Base-by-base conservation (phyloP, 2,329 filamentous ascomycete species). In the Hypoxylon sp. region DNA sequence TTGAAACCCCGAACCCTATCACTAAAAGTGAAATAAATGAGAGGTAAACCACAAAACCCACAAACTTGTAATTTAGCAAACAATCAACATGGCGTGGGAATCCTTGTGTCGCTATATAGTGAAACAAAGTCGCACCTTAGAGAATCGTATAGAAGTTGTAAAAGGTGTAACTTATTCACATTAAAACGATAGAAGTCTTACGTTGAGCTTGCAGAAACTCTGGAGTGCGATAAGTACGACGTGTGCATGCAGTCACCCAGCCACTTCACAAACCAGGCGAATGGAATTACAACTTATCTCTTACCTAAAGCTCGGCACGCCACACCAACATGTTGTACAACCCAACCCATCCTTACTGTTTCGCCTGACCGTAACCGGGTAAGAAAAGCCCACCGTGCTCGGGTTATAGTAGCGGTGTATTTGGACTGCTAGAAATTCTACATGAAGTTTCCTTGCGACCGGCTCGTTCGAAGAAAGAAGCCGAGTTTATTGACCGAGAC, bases 191-290 rank as follows among this genome's bases (percentile, higher is more conserved):
- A 5, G 38, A 43, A 21, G 6, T 21, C 2, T 43, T 43, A 43
- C 9, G 9, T 43, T 21, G 17, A 9, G 2, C 11, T 19, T 21
- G 38, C 38, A 43, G 17, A 21, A 43, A 43, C 17, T 21, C 17
- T 10, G 19, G 17, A 43, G 17, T 19, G 17, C n/a, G 7, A 2
- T 43, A 13, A 43, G 7, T 43, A 43, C 17, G 17, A 43, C 17
- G 17, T 49, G 45, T 23, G 5, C 23, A 49, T 49, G 45, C 21
- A 49, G 45, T 23, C 23, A 48, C 45, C 21, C 21, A 49, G 45
- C 45, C 45, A 48, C 45, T 10, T 28, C n/a, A 21, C 19, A 10
- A 30, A 6, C 7, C 41, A 23, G 17, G 21, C 21, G 10, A 46
- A 46, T 46, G 41, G 41, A 10, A 45, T n/a, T 25, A 5, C 4